Evolutionary conservation across 495 filamentous ascomycete genomes (phyloP).

Genomic region (Aspergillus diversus): DNA sequence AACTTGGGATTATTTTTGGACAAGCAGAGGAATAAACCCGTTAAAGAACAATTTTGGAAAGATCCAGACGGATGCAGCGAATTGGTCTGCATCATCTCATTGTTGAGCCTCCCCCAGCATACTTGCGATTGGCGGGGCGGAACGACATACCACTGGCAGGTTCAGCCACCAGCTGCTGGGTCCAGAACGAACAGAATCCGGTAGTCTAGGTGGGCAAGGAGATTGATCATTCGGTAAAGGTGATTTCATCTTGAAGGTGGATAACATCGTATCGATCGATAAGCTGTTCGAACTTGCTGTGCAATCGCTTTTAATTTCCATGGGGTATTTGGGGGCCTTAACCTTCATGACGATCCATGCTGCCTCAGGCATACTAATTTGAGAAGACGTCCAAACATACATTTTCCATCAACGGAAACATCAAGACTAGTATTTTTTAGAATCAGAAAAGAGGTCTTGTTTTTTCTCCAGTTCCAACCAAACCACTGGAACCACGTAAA

Average conservation of each 20-base stretch:
- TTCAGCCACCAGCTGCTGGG: neutral
- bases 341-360: conserved; percentile 11
- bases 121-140: conserved; percentile 1
- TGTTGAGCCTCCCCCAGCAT: conserved; percentile 1
- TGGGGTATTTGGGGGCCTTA: neutral
- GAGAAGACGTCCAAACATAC: too few relatives aligned
- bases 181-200: neutral
- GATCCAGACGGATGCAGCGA: neutral
- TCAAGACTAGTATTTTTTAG: too few relatives aligned
- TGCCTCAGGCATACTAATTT: conserved; percentile 9
- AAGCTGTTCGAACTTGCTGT: neutral
- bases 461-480: too few relatives aligned
- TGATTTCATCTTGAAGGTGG: neutral
- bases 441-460: too few relatives aligned
- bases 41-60: conserved; percentile 3
- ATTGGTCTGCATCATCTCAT: neutral
- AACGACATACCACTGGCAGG: conserved; percentile 3
- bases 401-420: too few relatives aligned
- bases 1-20: neutral
- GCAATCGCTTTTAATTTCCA: too few relatives aligned
- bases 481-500: neutral
- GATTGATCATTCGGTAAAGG: neutral
- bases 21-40: neutral
- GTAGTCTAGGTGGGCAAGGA: neutral
- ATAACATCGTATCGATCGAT: neutral